A percentile compares a stretch with the other conserved stretches of the same genome.
phyloP scores from a whole-genome alignment of 345 rosid genomes.

The Populus ilicifolia region DNA sequence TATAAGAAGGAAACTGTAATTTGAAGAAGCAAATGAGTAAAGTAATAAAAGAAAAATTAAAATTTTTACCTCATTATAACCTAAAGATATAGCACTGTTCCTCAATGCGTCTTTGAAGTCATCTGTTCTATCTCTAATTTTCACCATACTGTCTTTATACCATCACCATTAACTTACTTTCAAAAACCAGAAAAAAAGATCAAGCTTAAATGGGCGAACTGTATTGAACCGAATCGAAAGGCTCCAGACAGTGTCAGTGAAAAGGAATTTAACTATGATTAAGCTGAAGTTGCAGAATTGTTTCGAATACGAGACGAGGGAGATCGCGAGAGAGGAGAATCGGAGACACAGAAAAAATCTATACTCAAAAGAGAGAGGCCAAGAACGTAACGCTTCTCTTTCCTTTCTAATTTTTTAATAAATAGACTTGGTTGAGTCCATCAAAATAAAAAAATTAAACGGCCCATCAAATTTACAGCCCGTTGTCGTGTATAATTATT shows the following conservation, averaged over 20 bases:
- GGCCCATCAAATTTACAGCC: not conserved
- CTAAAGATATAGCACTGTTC: conserved; percentile 13
- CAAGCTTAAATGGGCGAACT: not conserved
- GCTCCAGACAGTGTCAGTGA: not conserved
- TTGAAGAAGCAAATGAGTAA: not conserved
- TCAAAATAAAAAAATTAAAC: too few species aligned
- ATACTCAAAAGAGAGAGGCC: not conserved
- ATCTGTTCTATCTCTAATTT: conserved; percentile 19
- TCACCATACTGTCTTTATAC: not conserved
- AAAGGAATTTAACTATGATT: not conserved
- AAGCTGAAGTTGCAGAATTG: not conserved
- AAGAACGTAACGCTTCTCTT: not conserved
- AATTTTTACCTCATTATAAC: conserved; percentile 8
- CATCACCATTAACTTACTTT: not conserved
- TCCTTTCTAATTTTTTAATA: not conserved
- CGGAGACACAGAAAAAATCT: too few species aligned
- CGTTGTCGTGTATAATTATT: not conserved
- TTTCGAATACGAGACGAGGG: not conserved
- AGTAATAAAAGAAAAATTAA: not conserved
- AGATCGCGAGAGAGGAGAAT: too few species aligned
- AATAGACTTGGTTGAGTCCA: not conserved
- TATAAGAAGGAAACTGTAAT: not conserved
- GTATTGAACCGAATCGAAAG: not conserved
- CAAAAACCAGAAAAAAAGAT: not conserved
- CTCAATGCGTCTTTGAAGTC: conserved; percentile 21